Evolutionary conservation across 2,329 filamentous ascomycete genomes (phyloP).

Genomic region (Amauroascus verrucosus): DNA sequence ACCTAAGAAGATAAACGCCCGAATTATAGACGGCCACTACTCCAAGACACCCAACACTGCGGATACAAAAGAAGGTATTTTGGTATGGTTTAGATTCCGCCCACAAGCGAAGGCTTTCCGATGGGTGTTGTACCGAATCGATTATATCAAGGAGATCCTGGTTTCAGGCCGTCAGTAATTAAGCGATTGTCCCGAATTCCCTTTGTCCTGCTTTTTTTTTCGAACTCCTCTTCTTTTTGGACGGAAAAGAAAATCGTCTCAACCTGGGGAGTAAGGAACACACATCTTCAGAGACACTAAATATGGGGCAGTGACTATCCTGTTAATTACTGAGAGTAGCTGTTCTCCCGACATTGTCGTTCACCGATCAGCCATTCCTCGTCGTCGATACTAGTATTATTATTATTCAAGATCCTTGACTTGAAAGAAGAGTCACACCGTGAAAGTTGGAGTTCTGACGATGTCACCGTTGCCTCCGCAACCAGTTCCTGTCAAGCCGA

Average conservation of each 20-base stretch:
- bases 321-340: conserved; percentile 37
- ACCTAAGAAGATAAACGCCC: conserved; percentile 44
- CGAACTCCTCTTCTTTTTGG: neutral
- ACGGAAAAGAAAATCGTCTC: neutral
- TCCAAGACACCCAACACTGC: conserved; percentile 42
- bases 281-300: conserved; percentile 42
- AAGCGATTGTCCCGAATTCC: neutral
- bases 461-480: conserved; percentile 10
- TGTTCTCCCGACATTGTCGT: conserved; percentile 1
- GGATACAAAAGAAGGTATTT: conserved; percentile 35
- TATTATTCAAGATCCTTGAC: neutral
- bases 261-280: neutral
- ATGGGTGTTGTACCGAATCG: conserved; percentile 20
- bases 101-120: conserved; percentile 36
- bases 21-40: conserved; percentile 42
- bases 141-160: conserved; percentile 27
- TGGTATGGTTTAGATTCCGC: conserved; percentile 42
- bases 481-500: neutral
- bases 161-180: neutral
- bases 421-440: neutral
- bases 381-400: neutral
- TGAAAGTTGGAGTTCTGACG: neutral
- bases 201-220: neutral
- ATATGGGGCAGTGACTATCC: conserved; percentile 41
- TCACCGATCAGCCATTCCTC: neutral